Base-by-base conservation (phyloP, 1,284 basidiomycete genomes). In the Trichosporon asahii region DNA sequence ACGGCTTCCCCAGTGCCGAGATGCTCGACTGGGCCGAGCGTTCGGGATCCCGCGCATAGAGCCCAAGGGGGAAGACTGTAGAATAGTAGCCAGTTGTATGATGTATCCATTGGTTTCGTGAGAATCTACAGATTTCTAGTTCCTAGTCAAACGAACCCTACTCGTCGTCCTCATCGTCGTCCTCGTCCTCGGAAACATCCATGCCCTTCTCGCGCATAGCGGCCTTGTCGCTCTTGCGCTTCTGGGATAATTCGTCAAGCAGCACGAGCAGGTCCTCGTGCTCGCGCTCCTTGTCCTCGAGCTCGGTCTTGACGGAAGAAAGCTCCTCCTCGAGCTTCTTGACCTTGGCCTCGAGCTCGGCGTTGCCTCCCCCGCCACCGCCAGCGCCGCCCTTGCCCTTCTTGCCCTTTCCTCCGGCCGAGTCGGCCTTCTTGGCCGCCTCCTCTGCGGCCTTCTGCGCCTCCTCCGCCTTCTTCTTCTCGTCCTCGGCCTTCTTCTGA, bases 181-280 rank as follows among this genome's bases (percentile, higher is more conserved):
- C 93, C 75, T 96, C 94, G 69, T 94, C 94, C 68, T 97, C 95
- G 0, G 92, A 94, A 8, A 98, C 95, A 29, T 95, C 93, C 77
- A 93, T 74, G 0, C 91, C 92, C 23, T 88, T 88, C 65, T 87
- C 88, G 75, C 87, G 85, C 85, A 98, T 88, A 74, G 85, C 85
- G 57, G 83, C 86, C 85, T 98, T 98, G 80, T 98, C 95, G 73
- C 85, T 85, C 81, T 88, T 88, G 65, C 94, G 86, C 84, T 98
- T 98, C 75, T 86, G 88, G 64, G 89, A 92, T 66, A 98, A 85
- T 82, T 99, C 97, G 77, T 99, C 97, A 3, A 99, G 86, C 40
- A 98, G 85, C 0, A 99, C 95, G 1, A 99, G 86, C 68, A 99
- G 81, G 82, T 98, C 95, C 63, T 64, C 63, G 35, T 40, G 63